phyloP scores from a whole-genome alignment of 306 rosid species.

The Abrus pulchellus region DNA sequence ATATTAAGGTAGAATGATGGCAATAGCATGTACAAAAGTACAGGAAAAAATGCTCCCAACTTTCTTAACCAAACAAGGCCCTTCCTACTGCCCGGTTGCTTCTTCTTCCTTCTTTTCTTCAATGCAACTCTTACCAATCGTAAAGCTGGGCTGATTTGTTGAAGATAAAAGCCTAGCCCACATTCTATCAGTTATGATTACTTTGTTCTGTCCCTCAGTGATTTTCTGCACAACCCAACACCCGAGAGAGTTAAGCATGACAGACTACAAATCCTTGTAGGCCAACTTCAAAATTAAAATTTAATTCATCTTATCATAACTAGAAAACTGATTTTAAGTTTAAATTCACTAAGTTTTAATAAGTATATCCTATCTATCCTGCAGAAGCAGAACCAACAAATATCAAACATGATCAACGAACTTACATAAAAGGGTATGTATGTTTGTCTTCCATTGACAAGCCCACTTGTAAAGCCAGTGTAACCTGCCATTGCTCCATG shows the following conservation, averaged over 20 bases:
- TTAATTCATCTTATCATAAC: constrained; percentile 29
- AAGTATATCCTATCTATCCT: neutral
- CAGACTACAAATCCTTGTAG: too few species aligned
- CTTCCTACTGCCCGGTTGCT: constrained; percentile 10
- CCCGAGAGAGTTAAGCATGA: neutral
- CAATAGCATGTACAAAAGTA: constrained; percentile 44
- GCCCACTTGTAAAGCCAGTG: constrained; percentile 82
- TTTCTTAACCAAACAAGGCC: constrained; percentile 42
- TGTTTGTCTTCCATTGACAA: constrained; percentile 91
- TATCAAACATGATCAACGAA: constrained; percentile 40
- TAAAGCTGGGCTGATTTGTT: constrained; percentile 90
- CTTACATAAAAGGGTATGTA: constrained; percentile 90
- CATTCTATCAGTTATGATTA: constrained; percentile 92
- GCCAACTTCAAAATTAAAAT: neutral
- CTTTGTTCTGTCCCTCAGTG: constrained; percentile 76
- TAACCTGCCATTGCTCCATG: constrained; percentile 99
- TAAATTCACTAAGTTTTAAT: neutral
- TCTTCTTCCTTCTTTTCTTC: constrained; percentile 68
- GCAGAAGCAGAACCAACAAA: constrained; percentile 38
- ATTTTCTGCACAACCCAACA: constrained; percentile 69
- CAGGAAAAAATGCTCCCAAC: constrained; percentile 22
- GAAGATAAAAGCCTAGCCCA: constrained; percentile 98
- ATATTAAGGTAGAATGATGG: constrained; percentile 5
- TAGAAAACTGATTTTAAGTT: neutral
- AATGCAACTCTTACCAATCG: constrained; percentile 51